A percentile compares a stretch with the other conserved stretches of the same genome.
These are phyloP conservation scores for Leccinum subgranulosum DNA, from an alignment of 768 basidiomycete genomes.

Conservation along the genomic window DNA sequence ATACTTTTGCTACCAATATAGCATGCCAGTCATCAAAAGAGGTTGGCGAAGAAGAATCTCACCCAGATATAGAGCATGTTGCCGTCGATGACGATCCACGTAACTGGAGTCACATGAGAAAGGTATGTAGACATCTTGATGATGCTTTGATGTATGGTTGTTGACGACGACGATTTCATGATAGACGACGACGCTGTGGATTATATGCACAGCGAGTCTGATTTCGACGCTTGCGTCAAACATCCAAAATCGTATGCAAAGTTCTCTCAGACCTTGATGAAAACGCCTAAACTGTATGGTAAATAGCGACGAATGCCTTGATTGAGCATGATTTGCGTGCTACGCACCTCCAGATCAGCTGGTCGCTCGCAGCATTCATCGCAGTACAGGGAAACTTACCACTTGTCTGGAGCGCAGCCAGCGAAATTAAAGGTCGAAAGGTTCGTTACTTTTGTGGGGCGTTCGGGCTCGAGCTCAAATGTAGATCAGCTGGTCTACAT, in stretches of 20 bases:
- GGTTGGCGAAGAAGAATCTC: constrained; percentile 2
- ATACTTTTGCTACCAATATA: not conserved
- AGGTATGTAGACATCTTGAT: constrained; percentile 36
- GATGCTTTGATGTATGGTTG: not conserved
- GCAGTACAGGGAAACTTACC: constrained; percentile 68
- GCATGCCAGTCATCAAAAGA: constrained; percentile 1
- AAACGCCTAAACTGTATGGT: not conserved
- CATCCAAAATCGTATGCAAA: constrained; percentile 30
- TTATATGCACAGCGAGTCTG: constrained; percentile 25
- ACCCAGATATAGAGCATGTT: constrained; percentile 35
- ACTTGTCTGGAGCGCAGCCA: constrained; percentile 63
- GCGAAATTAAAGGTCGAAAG: constrained; percentile 76
- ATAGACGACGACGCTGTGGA: constrained; percentile 27
- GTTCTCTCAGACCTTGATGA: not conserved
- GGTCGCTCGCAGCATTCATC: constrained; percentile 71
- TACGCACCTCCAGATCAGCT: constrained; percentile 57
- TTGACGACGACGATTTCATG: not conserved
- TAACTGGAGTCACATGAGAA: constrained; percentile 52
- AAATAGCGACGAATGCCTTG: constrained; percentile 56
- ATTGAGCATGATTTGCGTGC: constrained; percentile 62
- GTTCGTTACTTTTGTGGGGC: constrained; percentile 30
- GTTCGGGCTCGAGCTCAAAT: constrained; percentile 1
- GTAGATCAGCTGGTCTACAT: constrained; percentile 49
- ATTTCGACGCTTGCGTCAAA: constrained; percentile 23
- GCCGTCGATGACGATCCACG: constrained; percentile 59